These are phyloP conservation scores for Vigna angularis DNA, from an alignment of 306 rosid genomes.

Conservation along the genomic window DNA sequence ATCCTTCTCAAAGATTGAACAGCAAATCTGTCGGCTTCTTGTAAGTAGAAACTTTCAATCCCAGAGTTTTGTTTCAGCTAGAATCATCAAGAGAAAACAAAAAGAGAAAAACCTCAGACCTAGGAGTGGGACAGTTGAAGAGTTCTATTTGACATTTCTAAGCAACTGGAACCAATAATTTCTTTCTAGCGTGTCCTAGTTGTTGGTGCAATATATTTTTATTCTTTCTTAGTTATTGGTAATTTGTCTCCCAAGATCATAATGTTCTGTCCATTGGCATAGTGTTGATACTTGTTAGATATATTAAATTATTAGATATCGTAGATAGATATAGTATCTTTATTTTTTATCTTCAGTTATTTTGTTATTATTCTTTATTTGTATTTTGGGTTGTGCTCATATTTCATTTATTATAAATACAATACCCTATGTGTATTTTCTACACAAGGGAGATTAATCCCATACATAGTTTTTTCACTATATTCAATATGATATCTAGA, in stretches of 20 bases:
- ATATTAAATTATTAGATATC: no score
- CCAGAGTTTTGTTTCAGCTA: conserved; percentile 25
- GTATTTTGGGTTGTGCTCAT: no score
- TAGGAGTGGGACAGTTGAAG: conserved; percentile 4
- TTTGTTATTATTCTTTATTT: no score
- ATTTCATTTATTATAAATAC: no score
- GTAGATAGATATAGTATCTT: no score
- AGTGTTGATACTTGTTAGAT: not conserved
- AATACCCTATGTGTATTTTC: no score
- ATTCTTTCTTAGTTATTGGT: conserved; percentile 4
- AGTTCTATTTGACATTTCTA: conserved; percentile 30
- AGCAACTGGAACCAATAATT: conserved; percentile 13
- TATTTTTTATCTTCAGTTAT: no score
- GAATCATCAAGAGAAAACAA: not conserved
- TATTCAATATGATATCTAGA: no score
- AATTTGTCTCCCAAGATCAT: conserved; percentile 8
- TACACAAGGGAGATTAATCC: no score
- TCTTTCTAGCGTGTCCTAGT: not conserved
- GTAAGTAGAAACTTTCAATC: conserved; percentile 60
- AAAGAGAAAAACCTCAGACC: not conserved
- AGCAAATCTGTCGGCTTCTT: conserved; percentile 84
- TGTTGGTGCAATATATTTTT: conserved; percentile 15
- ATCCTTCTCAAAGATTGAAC: conserved; percentile 93
- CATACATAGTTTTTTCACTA: no score
- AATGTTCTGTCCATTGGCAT: conserved; percentile 8